A percentile compares a stretch with the other conserved stretches of the same genome.
phyloP scores from a whole-genome alignment of 1,139 yeast species.

The Yamadazyma triangularis region DNA sequence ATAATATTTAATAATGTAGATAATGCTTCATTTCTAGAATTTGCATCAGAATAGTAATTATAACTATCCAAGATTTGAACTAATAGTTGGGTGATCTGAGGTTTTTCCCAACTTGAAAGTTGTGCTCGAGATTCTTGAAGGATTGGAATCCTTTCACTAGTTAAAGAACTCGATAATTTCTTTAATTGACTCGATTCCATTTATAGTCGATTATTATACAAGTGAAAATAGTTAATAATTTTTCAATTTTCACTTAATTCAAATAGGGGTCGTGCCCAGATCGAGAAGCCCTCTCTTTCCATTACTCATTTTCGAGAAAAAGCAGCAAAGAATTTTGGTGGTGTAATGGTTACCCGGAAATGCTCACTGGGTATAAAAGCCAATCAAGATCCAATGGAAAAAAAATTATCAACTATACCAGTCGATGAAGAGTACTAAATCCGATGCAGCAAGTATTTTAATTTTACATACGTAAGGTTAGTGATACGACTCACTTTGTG shows the following conservation, averaged over 20 bases:
- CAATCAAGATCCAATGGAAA: not conserved
- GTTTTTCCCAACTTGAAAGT: constrained; percentile 1
- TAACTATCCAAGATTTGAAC: constrained; percentile 40
- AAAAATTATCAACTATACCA: constrained; percentile 54
- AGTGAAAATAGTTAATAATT: too few species aligned
- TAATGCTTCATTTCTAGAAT: constrained; percentile 43
- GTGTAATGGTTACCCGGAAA: constrained; percentile 14
- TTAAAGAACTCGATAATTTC: constrained; percentile 21
- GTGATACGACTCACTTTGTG: constrained; percentile 6
- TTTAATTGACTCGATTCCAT: not conserved
- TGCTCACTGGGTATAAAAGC: too few species aligned
- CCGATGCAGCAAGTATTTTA: constrained; percentile 37
- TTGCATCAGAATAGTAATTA: constrained; percentile 47
- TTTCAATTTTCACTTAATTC: not conserved
- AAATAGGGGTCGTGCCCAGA: not conserved
- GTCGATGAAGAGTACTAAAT: constrained; percentile 54
- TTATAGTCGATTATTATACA: too few species aligned
- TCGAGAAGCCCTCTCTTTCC: not conserved
- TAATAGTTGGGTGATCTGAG: constrained; percentile 14
- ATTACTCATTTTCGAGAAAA: constrained; percentile 4
- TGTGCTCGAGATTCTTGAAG: constrained; percentile 14
- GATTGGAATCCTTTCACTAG: constrained; percentile 28
- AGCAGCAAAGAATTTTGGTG: too few species aligned
- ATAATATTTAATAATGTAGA: constrained; percentile 1
- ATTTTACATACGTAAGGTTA: not conserved